phyloP scores from a whole-genome alignment of 257 asterid species.

The Solanum chaucha region DNA sequence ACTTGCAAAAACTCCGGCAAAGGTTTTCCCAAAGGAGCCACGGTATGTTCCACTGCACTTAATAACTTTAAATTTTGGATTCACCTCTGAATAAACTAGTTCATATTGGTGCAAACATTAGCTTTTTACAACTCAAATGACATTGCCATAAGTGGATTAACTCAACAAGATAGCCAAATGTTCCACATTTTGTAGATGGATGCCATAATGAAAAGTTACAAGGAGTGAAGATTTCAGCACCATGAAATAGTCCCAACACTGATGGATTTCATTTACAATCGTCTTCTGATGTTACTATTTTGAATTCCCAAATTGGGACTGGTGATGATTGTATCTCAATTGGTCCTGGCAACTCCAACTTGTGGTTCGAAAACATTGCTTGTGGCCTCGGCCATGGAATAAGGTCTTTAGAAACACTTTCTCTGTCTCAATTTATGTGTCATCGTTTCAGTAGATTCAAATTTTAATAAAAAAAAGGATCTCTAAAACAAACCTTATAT shows the following conservation, averaged over 20 bases:
- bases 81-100: neutral
- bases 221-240: slow-evolving; percentile 21
- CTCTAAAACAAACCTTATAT: too few species aligned
- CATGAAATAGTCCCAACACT: slow-evolving; percentile 36
- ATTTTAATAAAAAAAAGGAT: too few species aligned
- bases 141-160: slow-evolving; percentile 24
- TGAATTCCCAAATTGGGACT: slow-evolving; percentile 18
- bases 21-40: slow-evolving; percentile 39
- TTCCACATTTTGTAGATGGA: slow-evolving; percentile 36
- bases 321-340: slow-evolving; percentile 47
- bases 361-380: slow-evolving; percentile 22
- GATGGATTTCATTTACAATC: slow-evolving; percentile 42
- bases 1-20: slow-evolving; percentile 36
- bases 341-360: slow-evolving; percentile 31
- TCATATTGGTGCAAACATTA: slow-evolving; percentile 18
- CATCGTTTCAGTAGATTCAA: too few species aligned
- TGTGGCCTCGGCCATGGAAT: slow-evolving; percentile 61
- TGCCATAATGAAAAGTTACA: slow-evolving; percentile 26
- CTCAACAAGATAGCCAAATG: slow-evolving; percentile 39
- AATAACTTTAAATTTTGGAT: neutral
- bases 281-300: slow-evolving; percentile 19
- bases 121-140: slow-evolving; percentile 30
- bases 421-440: neutral
- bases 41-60: slow-evolving; percentile 23
- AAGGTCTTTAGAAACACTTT: slow-evolving; percentile 7